Base-by-base conservation (phyloP, 768 basidiomycete genomes). In the Mycena belliarum region DNA sequence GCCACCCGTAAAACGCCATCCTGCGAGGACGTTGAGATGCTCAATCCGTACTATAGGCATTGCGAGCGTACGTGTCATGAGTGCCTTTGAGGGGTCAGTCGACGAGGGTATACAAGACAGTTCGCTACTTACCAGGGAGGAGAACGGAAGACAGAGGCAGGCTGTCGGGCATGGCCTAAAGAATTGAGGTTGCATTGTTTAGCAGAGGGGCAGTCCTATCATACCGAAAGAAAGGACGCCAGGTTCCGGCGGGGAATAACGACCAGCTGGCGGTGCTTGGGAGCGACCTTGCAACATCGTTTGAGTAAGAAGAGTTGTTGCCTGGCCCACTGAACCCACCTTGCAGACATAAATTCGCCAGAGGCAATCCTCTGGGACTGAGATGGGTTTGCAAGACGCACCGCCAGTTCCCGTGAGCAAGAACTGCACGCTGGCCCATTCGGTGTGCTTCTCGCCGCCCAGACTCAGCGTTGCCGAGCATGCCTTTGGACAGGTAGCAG, bases 1-100 rank as follows among this genome's bases (percentile, higher is more conserved):
- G 90, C 86, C 88, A 91, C 15, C 90, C 89, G 63, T 93, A 88
- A 60, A 92, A 84, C 10, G 92, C 87, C 85, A 93, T 87, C 6
- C 88, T 89, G n/a, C n/a, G 67, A 57, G 59, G 37, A 37, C 32
- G 18, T 57, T 45, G 45, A 65, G n/a, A 35, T 35, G 49, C 11
- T 23, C 12, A 2, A 41, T 20, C 15, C 37, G 28, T 15, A 26
- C 12, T 32, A 14, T 26, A 38, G 23, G 29, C 32, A 32, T 40
- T 32, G 28, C 29, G 21, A 24, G 77, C 82, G 55, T 71, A 85
- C 86, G 86, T 85, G 66, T 90, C 86, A 64, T 90, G 88, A 0
- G 87, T 89, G 29, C 85, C 85, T 83, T 48, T 15, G 44, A 52
- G 49, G 23, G 24, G 52, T 50, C 11, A 54, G 35, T 50, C 43